Conservation (phyloP, 164 flowering plant species). For the Sedum album region DNA sequence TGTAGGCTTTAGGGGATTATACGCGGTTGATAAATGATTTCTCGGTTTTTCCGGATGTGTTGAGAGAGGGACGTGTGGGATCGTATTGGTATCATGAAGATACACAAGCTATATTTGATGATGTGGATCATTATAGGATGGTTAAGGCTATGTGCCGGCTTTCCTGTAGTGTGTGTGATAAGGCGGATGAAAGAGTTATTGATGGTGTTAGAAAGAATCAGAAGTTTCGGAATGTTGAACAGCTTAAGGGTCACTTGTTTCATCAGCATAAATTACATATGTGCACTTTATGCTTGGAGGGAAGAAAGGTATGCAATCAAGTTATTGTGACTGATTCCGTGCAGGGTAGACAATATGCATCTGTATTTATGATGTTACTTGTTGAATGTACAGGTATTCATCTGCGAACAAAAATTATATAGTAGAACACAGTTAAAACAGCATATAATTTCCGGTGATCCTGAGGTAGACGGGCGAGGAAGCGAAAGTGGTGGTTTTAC, state of each 20-base stretch:
- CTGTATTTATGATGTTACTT: not conserved
- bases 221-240: slow-evolving; percentile 59
- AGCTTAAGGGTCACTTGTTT: slow-evolving; percentile 73
- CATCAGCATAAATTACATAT: slow-evolving; percentile 64
- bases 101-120: slow-evolving; percentile 76
- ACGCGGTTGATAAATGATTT: slow-evolving; percentile 67
- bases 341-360: not conserved
- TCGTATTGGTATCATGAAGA: slow-evolving; percentile 87
- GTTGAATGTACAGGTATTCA: slow-evolving; percentile 52
- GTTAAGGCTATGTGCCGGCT: slow-evolving; percentile 92
- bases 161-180: slow-evolving; percentile 80
- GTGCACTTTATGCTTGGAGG: slow-evolving; percentile 89
- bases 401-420: slow-evolving; percentile 92
- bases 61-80: slow-evolving; percentile 65
- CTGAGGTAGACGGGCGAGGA: slow-evolving; percentile 93
- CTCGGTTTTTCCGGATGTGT: slow-evolving; percentile 49
- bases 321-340: not conserved
- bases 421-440: slow-evolving; percentile 72
- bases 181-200: slow-evolving; percentile 38
- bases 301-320: slow-evolving; percentile 64
- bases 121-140: slow-evolving; percentile 83
- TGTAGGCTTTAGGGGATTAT: slow-evolving; percentile 84
- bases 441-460: slow-evolving; percentile 76
- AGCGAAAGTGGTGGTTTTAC: slow-evolving; percentile 88
- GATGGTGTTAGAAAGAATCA: slow-evolving; percentile 43